Percentiles rank a stretch among this genome's conserved stretches.
These are phyloP conservation scores for Aspergillus texensis DNA, from an alignment of 2,329 filamentous ascomycete species.

Conservation along the genomic window DNA sequence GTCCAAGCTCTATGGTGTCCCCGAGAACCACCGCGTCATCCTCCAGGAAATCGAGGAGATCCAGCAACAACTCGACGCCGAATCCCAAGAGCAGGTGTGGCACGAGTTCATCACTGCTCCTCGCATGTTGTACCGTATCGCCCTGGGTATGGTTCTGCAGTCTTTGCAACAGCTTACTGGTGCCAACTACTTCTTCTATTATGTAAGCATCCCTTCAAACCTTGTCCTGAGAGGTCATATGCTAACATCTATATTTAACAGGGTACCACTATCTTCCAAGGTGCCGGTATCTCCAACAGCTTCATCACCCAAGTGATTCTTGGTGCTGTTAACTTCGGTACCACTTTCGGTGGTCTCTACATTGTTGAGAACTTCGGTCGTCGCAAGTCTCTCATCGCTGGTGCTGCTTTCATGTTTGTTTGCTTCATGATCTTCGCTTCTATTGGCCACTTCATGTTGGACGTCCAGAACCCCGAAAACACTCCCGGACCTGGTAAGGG, in stretches of 20 bases:
- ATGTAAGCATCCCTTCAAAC: constrained; percentile 36
- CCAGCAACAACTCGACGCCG: constrained; percentile 58
- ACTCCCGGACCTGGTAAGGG: constrained; percentile 60
- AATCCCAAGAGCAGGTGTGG: constrained; percentile 46
- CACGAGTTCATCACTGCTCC: constrained; percentile 49
- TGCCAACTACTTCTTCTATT: constrained; percentile 58
- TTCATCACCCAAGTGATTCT: constrained; percentile 68
- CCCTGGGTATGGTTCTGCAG: constrained; percentile 47
- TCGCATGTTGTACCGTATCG: constrained; percentile 48
- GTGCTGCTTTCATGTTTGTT: constrained; percentile 66
- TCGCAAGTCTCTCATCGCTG: constrained; percentile 67
- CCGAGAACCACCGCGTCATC: constrained; percentile 57
- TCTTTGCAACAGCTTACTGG: constrained; percentile 50
- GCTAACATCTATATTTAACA: constrained; percentile 24
- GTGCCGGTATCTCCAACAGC: constrained; percentile 66
- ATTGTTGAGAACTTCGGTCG: constrained; percentile 70
- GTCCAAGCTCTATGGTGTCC: constrained; percentile 57
- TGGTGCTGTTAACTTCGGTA: constrained; percentile 67
- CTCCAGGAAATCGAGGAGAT: constrained; percentile 59
- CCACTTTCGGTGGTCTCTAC: constrained; percentile 68
- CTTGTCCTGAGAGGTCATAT: not conserved
- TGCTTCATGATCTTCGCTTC: constrained; percentile 68
- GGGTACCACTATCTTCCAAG: constrained; percentile 56
- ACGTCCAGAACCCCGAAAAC: constrained; percentile 42
- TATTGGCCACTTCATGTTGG: constrained; percentile 52